Percentiles rank a stretch among this genome's conserved stretches.
phyloP scores from a whole-genome alignment of 345 rosid species.

The Pugionium dolabratum region DNA sequence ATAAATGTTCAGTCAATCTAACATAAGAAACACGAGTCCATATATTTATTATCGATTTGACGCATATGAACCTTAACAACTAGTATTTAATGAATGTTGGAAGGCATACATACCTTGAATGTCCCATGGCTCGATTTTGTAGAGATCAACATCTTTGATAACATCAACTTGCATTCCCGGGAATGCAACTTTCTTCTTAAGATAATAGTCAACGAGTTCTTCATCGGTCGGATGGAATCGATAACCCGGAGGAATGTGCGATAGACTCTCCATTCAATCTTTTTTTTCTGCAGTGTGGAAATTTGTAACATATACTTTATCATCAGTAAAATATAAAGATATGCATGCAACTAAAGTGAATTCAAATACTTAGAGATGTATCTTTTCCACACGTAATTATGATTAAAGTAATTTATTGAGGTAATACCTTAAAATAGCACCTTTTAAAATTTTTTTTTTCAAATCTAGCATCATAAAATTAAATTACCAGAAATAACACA shows the following conservation, averaged over 20 bases:
- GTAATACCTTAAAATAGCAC: too few species aligned
- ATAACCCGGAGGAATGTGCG: conserved; percentile 72
- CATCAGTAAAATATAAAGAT: conserved; percentile 10
- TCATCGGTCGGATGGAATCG: conserved; percentile 84
- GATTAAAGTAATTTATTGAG: background rate
- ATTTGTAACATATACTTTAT: conserved; percentile 21
- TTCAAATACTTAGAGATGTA: conserved; percentile 20
- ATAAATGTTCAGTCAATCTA: background rate
- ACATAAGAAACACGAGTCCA: background rate
- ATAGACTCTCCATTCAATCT: conserved; percentile 50
- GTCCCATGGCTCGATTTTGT: conserved; percentile 87
- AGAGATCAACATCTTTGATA: conserved; percentile 78
- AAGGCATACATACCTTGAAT: conserved; percentile 55
- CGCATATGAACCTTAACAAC: background rate
- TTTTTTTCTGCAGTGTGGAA: conserved; percentile 29
- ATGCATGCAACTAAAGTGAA: conserved; percentile 17
- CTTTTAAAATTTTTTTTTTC: too few species aligned
- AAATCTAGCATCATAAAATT: too few species aligned
- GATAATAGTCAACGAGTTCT: conserved; percentile 80
- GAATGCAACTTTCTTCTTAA: conserved; percentile 59
- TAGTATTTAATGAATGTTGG: background rate
- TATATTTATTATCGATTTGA: background rate
- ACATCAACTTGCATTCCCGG: conserved; percentile 69
- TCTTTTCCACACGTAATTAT: conserved; percentile 25
- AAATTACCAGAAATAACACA: too few species aligned